Base-by-base conservation (phyloP, 371 early-diverging fungal genomes). In the Syncephalastrum contaminatum region DNA sequence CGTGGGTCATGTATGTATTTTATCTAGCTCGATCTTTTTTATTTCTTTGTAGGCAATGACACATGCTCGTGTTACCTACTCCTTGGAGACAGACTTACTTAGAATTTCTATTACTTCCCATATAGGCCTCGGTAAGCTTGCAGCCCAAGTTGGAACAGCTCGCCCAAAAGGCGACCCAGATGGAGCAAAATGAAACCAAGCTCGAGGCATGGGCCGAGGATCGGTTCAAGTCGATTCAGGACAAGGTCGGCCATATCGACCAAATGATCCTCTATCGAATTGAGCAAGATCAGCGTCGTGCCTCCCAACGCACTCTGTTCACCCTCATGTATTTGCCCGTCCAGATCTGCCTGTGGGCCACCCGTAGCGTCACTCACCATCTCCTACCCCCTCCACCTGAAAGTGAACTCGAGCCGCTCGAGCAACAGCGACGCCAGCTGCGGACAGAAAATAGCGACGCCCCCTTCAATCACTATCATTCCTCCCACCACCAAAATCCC, bases 201-300 rank as follows among this genome's bases (percentile, higher is more conserved):
- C 58, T 82, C 19, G 63, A 75, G 14, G 66, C 59, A 8, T 83
- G 76, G 63, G 64, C 81, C 14, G 82, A 85, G 43, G 83, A 81
- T 21, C 70, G 80, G n/a, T 81, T 83, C 43, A 64, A 66, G 8
- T 56, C 56, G 19, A 54, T 85, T 8, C 81, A 82, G 41, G 59
- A 64, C 18, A 83, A 77, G 64, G 55, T 85, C 20, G 75, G 70
- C 18, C 81, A 82, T 41, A 73, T 80, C 44, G 82, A 83, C 54
- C 67, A 68, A 0, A 57, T 74, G 27, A 75, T 83, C 30, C 58
- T 70, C 12, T 77, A 73, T 44, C 70, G 71, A 5, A 60, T 83
- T 18, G 82, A 82, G 44, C 76, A 81, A 56, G 84, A 85, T 27
- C 67, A 73, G 40, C 72, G 53, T 13, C 43, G 50, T 27, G 59